Evolutionary conservation across 139 green algal species (phyloP).

Genomic region (Haematococcus lacustris): DNA sequence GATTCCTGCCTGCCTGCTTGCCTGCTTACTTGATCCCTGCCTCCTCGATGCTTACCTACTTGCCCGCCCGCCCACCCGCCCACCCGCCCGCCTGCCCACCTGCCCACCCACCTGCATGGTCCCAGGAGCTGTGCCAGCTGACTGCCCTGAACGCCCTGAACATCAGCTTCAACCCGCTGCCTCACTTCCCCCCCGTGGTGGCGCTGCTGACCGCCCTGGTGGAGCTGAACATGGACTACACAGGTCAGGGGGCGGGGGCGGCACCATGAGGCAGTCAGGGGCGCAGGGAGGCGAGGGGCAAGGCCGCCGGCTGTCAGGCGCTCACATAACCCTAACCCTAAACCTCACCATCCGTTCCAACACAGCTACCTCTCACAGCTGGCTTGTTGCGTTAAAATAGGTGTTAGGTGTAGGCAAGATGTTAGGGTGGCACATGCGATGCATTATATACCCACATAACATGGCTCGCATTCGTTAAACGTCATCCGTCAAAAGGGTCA

Average conservation of each 20-base stretch:
- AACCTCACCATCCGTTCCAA: not conserved
- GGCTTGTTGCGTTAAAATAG: not conserved
- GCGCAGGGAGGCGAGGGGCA: not conserved
- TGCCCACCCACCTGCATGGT: too few relatives aligned
- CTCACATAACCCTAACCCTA: not conserved
- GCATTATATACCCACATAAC: too few relatives aligned
- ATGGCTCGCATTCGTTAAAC: too few relatives aligned
- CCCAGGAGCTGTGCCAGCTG: constrained; percentile 10
- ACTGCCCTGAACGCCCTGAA: constrained; percentile 35
- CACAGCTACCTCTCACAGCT: not conserved
- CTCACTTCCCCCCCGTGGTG: constrained; percentile 26
- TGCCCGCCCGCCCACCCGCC: too few relatives aligned
- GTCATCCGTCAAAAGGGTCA: too few relatives aligned
- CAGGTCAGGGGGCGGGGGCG: constrained; percentile 5
- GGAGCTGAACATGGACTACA: constrained; percentile 55
- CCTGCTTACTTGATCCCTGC: too few relatives aligned
- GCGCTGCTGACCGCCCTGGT: constrained; percentile 31
- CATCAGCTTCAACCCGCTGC: constrained; percentile 45
- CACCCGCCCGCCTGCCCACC: too few relatives aligned
- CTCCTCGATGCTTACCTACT: too few relatives aligned
- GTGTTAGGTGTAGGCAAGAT: not conserved
- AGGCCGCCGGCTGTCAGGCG: not conserved
- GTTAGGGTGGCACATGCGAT: too few relatives aligned
- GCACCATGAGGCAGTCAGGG: not conserved
- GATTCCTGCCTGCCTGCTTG: too few relatives aligned